A percentile compares a stretch with the other conserved stretches of the same genome.
phyloP scores from a whole-genome alignment of 345 rosid species.

The Eutrema japonicum region DNA sequence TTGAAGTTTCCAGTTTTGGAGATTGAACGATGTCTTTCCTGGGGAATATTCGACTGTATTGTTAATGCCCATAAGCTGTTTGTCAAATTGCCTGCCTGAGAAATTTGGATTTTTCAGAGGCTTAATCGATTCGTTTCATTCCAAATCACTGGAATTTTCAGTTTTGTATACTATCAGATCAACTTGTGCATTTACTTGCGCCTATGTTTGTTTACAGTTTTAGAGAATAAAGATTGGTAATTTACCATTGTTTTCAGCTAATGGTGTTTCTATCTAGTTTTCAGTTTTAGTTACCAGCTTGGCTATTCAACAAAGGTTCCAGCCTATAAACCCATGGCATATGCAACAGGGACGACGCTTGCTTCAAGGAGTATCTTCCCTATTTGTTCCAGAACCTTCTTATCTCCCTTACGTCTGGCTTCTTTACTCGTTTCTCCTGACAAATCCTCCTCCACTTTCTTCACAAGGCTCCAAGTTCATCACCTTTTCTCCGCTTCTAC shows the following conservation, averaged over 20 bases:
- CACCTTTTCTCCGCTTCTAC: conserved; percentile 31
- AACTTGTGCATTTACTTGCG: neutral
- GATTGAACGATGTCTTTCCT: neutral
- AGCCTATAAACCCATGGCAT: conserved; percentile 40
- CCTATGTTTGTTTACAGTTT: conserved; percentile 24
- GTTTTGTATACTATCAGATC: neutral
- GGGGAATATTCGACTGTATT: neutral
- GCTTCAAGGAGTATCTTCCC: conserved; percentile 48
- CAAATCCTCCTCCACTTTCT: conserved; percentile 34
- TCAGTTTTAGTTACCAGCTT: conserved; percentile 21
- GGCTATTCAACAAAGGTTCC: conserved; percentile 12
- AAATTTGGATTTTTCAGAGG: neutral
- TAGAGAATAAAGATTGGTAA: neutral
- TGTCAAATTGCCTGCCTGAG: conserved; percentile 30
- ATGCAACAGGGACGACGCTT: conserved; percentile 42
- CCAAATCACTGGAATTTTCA: neutral
- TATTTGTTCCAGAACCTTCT: conserved; percentile 44
- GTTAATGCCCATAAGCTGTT: conserved; percentile 38
- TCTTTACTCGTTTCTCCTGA: conserved; percentile 33
- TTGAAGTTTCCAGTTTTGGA: neutral
- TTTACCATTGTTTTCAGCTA: conserved; percentile 14
- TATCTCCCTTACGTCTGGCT: conserved; percentile 43
- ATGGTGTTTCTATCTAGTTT: conserved; percentile 18
- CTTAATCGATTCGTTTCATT: neutral
- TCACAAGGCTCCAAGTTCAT: conserved; percentile 31